Conservation (phyloP, 2,329 filamentous ascomycete genomes). For the Pseudocercospora fijiensis region DNA sequence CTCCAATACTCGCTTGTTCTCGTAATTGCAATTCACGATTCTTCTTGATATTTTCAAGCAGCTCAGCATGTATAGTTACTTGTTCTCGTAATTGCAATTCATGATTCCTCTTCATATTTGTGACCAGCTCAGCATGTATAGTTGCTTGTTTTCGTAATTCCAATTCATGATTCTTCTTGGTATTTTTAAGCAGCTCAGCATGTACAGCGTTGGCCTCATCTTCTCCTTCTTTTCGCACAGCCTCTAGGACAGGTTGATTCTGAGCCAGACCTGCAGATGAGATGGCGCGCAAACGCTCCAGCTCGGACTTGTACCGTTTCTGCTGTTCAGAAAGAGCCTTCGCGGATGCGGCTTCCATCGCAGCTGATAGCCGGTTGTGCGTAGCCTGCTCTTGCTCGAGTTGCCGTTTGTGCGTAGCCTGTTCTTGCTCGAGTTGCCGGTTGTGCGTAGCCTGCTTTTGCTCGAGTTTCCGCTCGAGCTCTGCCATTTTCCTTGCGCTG, state of each 20-base stretch:
- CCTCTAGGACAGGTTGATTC: constrained; percentile 12
- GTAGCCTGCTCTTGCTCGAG: neutral
- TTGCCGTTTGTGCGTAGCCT: neutral
- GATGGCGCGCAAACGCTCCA: constrained; percentile 5
- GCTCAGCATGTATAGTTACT: neutral
- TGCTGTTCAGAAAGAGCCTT: neutral
- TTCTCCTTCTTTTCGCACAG: constrained; percentile 12
- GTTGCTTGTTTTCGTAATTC: neutral
- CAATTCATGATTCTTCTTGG: neutral
- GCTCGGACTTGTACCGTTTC: neutral
- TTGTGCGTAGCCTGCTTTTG: neutral
- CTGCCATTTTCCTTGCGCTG: neutral
- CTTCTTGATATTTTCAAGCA: neutral
- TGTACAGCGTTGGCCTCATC: neutral
- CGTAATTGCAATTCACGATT: neutral
- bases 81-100: too few relatives aligned
- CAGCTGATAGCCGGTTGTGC: neutral
- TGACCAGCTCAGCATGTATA: too few relatives aligned
- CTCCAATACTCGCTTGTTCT: neutral
- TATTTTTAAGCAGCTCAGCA: neutral
- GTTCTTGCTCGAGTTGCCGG: neutral
- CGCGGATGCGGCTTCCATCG: neutral
- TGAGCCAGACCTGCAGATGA: constrained; percentile 7
- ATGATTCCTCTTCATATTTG: too few relatives aligned
- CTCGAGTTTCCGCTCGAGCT: neutral